These are phyloP conservation scores for Syzygium aromaticum DNA, from an alignment of 345 rosid genomes.

Conservation along the genomic window DNA sequence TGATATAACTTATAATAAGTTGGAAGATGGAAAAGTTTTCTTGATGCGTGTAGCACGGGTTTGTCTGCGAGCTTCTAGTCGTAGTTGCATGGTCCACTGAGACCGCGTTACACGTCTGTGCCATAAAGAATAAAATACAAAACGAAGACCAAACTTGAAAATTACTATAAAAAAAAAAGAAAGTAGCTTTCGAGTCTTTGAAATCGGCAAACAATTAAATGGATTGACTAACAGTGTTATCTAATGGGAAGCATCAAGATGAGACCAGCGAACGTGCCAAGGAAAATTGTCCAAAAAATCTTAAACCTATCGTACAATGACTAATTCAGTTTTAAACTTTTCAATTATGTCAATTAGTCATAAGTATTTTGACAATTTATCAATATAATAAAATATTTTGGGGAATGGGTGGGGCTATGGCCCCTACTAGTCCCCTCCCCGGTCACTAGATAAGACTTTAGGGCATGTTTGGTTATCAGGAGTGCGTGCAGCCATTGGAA, in stretches of 20 bases:
- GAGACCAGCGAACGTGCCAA: background rate
- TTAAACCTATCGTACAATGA: accelerated
- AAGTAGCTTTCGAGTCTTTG: background rate
- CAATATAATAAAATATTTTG: too few species aligned
- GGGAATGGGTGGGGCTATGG: too few species aligned
- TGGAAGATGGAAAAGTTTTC: background rate
- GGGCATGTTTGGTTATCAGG: background rate
- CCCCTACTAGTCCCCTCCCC: too few species aligned
- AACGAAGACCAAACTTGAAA: background rate
- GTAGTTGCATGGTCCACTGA: background rate
- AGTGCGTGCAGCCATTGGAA: background rate
- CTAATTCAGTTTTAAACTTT: too few species aligned
- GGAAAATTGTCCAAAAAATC: too few species aligned
- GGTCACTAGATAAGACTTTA: background rate
- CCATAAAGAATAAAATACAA: background rate
- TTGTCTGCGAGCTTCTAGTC: background rate
- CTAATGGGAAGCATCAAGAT: background rate
- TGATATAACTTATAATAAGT: background rate
- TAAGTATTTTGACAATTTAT: too few species aligned
- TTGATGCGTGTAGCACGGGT: background rate
- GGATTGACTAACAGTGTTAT: background rate
- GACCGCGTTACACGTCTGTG: background rate
- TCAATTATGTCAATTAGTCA: accelerated
- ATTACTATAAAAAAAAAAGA: background rate
- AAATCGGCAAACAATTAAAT: background rate